Evolutionary conservation across 225 moss, liverwort and hornwort genomes (phyloP), one percentile per base, ranked within the genome.

Genomic region (Asterella californica): DNA sequence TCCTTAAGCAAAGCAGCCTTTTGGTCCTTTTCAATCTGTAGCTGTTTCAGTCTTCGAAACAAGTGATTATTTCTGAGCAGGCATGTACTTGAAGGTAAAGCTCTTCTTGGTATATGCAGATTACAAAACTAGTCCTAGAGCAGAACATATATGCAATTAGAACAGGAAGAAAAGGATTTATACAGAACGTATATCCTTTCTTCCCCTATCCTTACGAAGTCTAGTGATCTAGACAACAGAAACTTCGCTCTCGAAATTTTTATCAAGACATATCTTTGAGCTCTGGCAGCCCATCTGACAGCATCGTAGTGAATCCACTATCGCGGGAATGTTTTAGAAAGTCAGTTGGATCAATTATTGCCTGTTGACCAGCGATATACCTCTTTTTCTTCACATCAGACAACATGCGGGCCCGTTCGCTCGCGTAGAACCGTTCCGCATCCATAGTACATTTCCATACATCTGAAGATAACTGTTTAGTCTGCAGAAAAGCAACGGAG

Each of bases 401-500:
- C 49, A 81, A 70, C 45, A 65, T 65, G 15, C 70, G 81, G 61
- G 86, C 83, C 22, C 72, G 83, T 52, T 86, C 83, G 76, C 79
- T 77, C 76, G 83, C 86, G 53, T 75, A 76, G 47, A 72, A 78
- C 48, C 86, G 81, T 83, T 86, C 86, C 72, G 79, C 86, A 72
- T 81, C 83, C 86, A 86, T 86, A 19, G 86, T 63, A 83, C 78
- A 83, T 79, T 81, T 86, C 86, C 86, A 81, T 32, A 86, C 83
- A 79, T 86, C 83, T 59, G 86, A 78, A 33, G 81, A 83, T 42
- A 79, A 86, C 76, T 81, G 81, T 75, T 79, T 79, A 74, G 70
- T 79, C 86, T 86, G 75, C 63, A 81, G 21, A 73, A 63, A 32
- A 25, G 3, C 27, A 66, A 21, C 21, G 59, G 22, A 22, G 24